phyloP scores from a whole-genome alignment of 148 eudicot species.

The Heliamphora exappendiculata region DNA sequence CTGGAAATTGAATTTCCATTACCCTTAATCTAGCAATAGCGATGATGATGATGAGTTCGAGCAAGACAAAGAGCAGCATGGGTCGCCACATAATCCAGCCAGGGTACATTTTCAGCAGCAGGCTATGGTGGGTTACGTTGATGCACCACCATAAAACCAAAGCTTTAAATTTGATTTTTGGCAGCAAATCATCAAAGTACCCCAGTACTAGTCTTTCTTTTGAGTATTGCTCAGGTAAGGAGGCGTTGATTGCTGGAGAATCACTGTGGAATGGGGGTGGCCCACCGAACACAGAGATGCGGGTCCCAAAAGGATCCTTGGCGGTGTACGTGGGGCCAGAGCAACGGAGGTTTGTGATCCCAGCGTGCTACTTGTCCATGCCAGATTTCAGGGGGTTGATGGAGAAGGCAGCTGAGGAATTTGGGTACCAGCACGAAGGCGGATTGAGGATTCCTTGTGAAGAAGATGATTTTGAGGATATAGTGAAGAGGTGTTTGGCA shows the following conservation, averaged over 20 bases:
- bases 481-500: slow-evolving; percentile 3
- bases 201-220: too few species aligned
- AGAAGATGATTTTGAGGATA: slow-evolving; percentile 9
- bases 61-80: too few species aligned
- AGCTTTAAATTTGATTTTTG: background rate
- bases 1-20: too few species aligned
- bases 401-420: slow-evolving; percentile 19
- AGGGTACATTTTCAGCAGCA: too few species aligned
- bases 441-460: slow-evolving; percentile 19
- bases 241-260: slow-evolving; percentile 5
- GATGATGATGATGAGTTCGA: too few species aligned
- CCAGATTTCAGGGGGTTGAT: slow-evolving; percentile 13
- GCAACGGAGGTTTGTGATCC: slow-evolving; percentile 18
- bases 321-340: slow-evolving; percentile 21
- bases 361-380: slow-evolving; percentile 17
- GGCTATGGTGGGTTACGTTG: too few species aligned
- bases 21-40: too few species aligned
- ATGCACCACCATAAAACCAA: slow-evolving; percentile 3
- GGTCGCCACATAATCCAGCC: too few species aligned
- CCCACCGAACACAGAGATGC: too few species aligned
- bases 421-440: slow-evolving; percentile 20
- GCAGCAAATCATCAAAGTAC: too few species aligned
- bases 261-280: background rate
- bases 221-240: slow-evolving; percentile 6
- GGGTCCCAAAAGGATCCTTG: slow-evolving; percentile 18